A percentile compares a stretch with the other conserved stretches of the same genome.
phyloP scores from a whole-genome alignment of 768 basidiomycete species.

The Boletus reticulatus region DNA sequence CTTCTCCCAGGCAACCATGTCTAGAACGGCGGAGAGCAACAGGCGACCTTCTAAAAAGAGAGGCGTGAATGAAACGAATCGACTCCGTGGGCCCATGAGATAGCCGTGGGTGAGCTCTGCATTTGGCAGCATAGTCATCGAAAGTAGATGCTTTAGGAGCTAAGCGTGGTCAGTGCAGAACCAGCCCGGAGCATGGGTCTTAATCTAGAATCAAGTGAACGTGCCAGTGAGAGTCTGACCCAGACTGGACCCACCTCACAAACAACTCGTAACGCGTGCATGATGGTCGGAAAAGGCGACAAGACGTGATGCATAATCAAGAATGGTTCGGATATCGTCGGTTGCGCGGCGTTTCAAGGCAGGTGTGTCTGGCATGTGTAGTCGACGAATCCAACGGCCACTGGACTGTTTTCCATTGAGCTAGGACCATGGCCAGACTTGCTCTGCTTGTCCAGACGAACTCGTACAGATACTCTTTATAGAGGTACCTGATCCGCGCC shows the following conservation, averaged over 20 bases:
- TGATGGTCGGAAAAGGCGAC: constrained; percentile 62
- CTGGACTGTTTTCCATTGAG: constrained; percentile 37
- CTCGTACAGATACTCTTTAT: constrained; percentile 50
- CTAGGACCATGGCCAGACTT: constrained; percentile 46
- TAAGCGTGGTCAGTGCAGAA: too few relatives aligned
- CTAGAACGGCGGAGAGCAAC: too few relatives aligned
- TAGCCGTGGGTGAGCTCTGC: too few relatives aligned
- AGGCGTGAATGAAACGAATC: neutral
- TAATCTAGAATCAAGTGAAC: too few relatives aligned
- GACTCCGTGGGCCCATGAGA: neutral
- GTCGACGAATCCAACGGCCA: constrained; percentile 54
- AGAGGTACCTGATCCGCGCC: constrained; percentile 51
- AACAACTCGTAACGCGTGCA: constrained; percentile 45
- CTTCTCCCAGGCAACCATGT: neutral
- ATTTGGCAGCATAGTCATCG: too few relatives aligned
- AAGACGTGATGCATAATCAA: constrained; percentile 60
- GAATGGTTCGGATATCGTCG: constrained; percentile 67
- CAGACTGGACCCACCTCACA: too few relatives aligned
- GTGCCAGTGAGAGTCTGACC: too few relatives aligned
- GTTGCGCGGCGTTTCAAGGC: constrained; percentile 61
- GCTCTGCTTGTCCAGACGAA: constrained; percentile 67
- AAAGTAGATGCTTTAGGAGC: too few relatives aligned
- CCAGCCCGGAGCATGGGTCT: too few relatives aligned
- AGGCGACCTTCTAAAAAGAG: neutral
- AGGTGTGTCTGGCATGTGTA: constrained; percentile 69